Base-by-base conservation (phyloP, 306 rosid genomes). In the Prunus mume region DNA sequence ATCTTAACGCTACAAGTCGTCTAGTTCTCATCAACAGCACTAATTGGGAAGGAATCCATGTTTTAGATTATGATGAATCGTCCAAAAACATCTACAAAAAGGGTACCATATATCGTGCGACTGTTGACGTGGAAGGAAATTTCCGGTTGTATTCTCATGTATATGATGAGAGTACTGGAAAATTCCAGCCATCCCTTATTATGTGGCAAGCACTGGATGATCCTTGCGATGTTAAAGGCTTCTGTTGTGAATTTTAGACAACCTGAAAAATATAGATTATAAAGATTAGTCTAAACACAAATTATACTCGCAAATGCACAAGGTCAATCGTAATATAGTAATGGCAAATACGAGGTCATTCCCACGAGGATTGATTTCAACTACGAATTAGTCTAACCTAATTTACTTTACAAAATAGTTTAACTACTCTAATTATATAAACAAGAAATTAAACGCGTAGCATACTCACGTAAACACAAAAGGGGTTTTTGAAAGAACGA, bases 211-310 rank as follows among this genome's bases (percentile, higher is more conserved):
- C 15, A 3, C 14, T n/a, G 46, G 2, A 28, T 0, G 12, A 63
- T 64, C 50, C 43, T 49, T 78, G 82, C 46, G 12, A 12, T n/a
- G 72, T 64, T 22, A 50, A 72, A 5, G 78, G 83, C 3, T 47
- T 54, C 3, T 79, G 83, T 27, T 22, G 24, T 22, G 24, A 22
- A 22, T 22, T 22, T 22, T 22, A 22, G 24, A 22, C 24, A 22
- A 22, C 24, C 24, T 22, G 24, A 22, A 22, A 22, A 22, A 22
- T 22, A 22, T 0, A 22, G 24, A 22, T 22, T 22, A 22, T 22
- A 22, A 22, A 22, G 24, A 22, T 22, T 22, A 22, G 24, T 22
- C 24, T 22, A 22, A 22, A 22, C 24, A 22, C 24, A 22, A 22
- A 22, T 22, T 22, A 22, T 22, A 22, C 24, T 22, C 24, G 24